These are phyloP conservation scores for Nicotiana rustica DNA, from an alignment of 305 asterid species.

Conservation along the genomic window DNA sequence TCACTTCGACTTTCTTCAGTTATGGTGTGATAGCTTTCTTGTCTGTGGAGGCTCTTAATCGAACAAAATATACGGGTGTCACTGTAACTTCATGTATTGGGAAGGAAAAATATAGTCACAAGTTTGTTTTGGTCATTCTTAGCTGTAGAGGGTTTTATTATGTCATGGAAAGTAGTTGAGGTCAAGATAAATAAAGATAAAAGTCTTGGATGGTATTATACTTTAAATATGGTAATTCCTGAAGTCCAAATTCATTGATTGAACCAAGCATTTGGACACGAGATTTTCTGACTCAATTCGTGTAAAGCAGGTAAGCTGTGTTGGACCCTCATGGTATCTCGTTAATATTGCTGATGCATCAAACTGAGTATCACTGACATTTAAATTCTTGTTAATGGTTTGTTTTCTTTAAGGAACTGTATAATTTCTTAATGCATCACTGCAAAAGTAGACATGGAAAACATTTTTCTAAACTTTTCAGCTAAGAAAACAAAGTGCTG, in stretches of 20 bases:
- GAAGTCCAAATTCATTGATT: neutral
- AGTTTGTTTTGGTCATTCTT: neutral
- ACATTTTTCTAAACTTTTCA: neutral
- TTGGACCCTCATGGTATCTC: neutral
- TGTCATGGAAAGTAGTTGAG: neutral
- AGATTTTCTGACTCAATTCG: neutral
- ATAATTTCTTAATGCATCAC: slow-evolving; percentile 2
- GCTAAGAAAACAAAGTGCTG: neutral
- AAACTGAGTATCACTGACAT: neutral
- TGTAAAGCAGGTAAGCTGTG: neutral
- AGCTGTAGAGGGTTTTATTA: neutral
- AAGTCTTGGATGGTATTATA: neutral
- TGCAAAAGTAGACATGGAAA: neutral
- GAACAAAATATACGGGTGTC: slow-evolving; percentile 2
- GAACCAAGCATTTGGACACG: neutral
- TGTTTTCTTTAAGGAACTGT: neutral
- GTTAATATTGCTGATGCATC: neutral
- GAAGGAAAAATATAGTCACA: neutral
- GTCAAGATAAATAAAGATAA: neutral
- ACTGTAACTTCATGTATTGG: slow-evolving; percentile 25
- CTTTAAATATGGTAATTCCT: neutral
- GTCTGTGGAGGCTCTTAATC: slow-evolving; percentile 17
- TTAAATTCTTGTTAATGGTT: neutral
- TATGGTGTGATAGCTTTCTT: neutral
- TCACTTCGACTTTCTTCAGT: neutral